These are phyloP conservation scores for Xylariaceae sp. DNA, from an alignment of 2,329 filamentous ascomycete genomes.

Conservation along the genomic window DNA sequence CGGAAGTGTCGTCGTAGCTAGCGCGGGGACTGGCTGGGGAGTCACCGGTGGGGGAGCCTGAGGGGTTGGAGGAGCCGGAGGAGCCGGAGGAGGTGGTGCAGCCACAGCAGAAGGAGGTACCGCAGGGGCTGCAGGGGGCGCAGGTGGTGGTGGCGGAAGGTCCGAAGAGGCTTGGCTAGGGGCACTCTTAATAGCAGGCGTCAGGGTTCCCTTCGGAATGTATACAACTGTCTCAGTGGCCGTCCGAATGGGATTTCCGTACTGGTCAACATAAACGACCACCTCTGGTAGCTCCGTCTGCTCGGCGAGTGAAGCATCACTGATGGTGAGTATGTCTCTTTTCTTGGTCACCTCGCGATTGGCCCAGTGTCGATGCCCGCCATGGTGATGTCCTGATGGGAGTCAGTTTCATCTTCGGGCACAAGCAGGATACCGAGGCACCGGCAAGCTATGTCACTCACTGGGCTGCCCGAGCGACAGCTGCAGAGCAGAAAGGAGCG, in stretches of 20 bases:
- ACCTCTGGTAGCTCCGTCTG: slow-evolving; percentile 42
- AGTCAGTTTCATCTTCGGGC: slow-evolving; percentile 9
- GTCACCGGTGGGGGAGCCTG: too few species aligned
- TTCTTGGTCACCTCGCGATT: slow-evolving; percentile 20
- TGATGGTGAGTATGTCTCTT: slow-evolving; percentile 31
- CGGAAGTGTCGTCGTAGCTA: slow-evolving; percentile 9
- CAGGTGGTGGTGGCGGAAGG: slow-evolving; percentile 7
- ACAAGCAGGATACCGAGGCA: neutral
- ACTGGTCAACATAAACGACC: slow-evolving; percentile 56
- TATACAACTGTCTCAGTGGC: slow-evolving; percentile 34
- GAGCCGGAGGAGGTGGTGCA: slow-evolving; percentile 5
- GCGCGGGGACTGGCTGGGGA: too few species aligned
- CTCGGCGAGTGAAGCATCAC: slow-evolving; percentile 32
- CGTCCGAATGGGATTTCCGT: slow-evolving; percentile 47
- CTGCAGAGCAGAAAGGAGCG: slow-evolving; percentile 35
- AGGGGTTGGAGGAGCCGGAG: neutral
- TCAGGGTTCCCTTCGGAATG: slow-evolving; percentile 17
- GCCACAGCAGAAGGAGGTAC: slow-evolving; percentile 6
- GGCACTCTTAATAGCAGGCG: slow-evolving; percentile 5
- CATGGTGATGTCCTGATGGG: slow-evolving; percentile 28
- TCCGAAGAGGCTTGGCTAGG: slow-evolving; percentile 7
- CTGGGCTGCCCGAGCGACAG: slow-evolving; percentile 38
- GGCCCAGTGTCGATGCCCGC: slow-evolving; percentile 27
- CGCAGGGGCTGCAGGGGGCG: slow-evolving; percentile 10
- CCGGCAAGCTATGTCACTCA: slow-evolving; percentile 18